Conservation (phyloP, 2,329 filamentous ascomycete species). For the Cladosporium sp. region DNA sequence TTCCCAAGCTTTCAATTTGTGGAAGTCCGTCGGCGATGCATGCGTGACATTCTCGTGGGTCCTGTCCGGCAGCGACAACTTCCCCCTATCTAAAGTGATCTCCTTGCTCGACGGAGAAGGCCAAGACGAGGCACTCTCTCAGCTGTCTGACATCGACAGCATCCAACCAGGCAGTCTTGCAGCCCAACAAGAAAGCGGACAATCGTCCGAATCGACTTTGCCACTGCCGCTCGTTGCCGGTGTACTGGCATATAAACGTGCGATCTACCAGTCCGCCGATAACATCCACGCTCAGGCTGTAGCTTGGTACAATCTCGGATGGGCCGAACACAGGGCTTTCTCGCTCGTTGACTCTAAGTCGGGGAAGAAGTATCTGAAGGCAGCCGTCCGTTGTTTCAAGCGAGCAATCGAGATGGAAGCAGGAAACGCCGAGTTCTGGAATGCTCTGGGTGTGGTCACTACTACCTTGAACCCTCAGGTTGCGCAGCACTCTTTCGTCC, state of each 20-base stretch:
- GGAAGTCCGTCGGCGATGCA: constrained; percentile 88
- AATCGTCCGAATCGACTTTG: constrained; percentile 29
- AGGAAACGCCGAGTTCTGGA: constrained; percentile 95
- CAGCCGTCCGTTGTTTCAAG: constrained; percentile 88
- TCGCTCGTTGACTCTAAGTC: constrained; percentile 57
- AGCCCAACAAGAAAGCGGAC: not conserved
- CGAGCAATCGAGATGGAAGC: constrained; percentile 91
- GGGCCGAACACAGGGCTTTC: constrained; percentile 83
- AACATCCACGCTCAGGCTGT: constrained; percentile 87
- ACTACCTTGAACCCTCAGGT: constrained; percentile 80
- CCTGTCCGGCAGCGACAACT: constrained; percentile 60
- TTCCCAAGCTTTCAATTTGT: constrained; percentile 80
- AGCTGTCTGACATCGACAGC: constrained; percentile 55
- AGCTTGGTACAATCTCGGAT: constrained; percentile 95
- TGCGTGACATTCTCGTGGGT: constrained; percentile 79
- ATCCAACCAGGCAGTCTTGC: not conserved
- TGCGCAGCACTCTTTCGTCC: constrained; percentile 86
- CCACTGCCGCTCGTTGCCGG: constrained; percentile 55
- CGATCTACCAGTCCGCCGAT: constrained; percentile 67
- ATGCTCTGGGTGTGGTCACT: constrained; percentile 86
- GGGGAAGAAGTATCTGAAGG: constrained; percentile 66
- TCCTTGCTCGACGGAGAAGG: constrained; percentile 55
- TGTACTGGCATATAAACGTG: constrained; percentile 83
- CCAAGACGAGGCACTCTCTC: constrained; percentile 52
- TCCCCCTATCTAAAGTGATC: constrained; percentile 58